These are phyloP conservation scores for Fusarium xylarioides DNA, from an alignment of 2,329 filamentous ascomycete genomes.

Conservation along the genomic window DNA sequence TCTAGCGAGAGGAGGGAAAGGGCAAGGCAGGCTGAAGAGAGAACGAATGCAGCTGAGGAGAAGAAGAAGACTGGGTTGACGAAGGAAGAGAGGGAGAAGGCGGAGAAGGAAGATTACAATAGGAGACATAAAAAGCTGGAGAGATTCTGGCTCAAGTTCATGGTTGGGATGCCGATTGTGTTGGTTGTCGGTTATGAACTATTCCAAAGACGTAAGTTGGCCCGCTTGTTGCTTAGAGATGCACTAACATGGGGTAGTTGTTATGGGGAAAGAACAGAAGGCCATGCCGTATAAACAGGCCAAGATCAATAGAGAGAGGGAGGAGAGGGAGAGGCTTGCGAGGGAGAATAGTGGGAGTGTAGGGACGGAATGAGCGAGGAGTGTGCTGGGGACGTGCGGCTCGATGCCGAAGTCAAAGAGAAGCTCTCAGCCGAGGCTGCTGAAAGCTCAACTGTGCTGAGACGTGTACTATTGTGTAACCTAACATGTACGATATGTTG, in stretches of 20 bases:
- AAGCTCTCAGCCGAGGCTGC: not conserved
- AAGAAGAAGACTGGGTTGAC: not conserved
- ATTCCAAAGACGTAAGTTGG: conserved; percentile 58
- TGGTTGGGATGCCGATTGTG: conserved; percentile 64
- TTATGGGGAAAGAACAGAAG: conserved; percentile 45
- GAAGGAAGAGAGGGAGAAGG: conserved; percentile 29
- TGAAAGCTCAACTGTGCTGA: not conserved
- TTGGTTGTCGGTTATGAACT: conserved; percentile 65
- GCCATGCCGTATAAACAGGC: conserved; percentile 15
- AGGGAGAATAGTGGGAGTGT: not conserved
- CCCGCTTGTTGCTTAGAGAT: accelerated
- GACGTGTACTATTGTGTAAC: conserved; percentile 5
- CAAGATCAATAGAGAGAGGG: not conserved
- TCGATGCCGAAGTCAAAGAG: not conserved
- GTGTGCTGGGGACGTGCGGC: not conserved
- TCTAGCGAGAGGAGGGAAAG: conserved; percentile 21
- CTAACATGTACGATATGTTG: not conserved
- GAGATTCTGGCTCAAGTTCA: conserved; percentile 56
- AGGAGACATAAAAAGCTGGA: conserved; percentile 55
- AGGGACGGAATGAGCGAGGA: not conserved
- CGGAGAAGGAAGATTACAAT: conserved; percentile 50
- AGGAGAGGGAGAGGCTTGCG: not conserved
- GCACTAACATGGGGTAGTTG: conserved; percentile 39
- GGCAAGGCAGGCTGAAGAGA: not conserved
- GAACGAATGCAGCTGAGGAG: not conserved